phyloP scores from a whole-genome alignment of 768 basidiomycete species.

The Tricholoma hemisulphureum region DNA sequence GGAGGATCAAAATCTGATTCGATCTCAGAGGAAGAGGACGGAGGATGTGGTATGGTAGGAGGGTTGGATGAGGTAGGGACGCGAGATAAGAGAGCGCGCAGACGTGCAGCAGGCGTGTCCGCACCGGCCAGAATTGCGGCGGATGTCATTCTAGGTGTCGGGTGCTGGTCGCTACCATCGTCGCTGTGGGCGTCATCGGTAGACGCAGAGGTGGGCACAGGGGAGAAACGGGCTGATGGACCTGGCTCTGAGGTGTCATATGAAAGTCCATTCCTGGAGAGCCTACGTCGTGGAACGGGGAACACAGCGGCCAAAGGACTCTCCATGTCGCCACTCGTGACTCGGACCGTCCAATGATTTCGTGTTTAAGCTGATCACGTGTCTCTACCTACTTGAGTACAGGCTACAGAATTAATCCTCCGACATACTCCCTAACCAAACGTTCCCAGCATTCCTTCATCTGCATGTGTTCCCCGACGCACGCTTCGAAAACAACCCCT shows the following conservation, averaged over 20 bases:
- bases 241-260: slow-evolving; percentile 31
- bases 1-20: slow-evolving; percentile 62
- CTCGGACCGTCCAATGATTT: not conserved
- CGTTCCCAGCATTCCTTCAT: slow-evolving; percentile 61
- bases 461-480: slow-evolving; percentile 78
- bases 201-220: slow-evolving; percentile 24
- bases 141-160: slow-evolving; percentile 37
- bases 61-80: slow-evolving; percentile 40
- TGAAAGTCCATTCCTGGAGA: slow-evolving; percentile 25
- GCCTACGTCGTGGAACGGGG: slow-evolving; percentile 35
- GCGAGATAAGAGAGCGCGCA: slow-evolving; percentile 60
- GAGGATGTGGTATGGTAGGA: slow-evolving; percentile 23
- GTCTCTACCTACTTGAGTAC: not conserved
- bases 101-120: slow-evolving; percentile 57
- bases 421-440: slow-evolving; percentile 45
- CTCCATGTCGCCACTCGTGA: slow-evolving; percentile 25
- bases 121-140: slow-evolving; percentile 21
- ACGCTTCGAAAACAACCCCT: slow-evolving; percentile 55
- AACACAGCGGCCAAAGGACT: slow-evolving; percentile 16
- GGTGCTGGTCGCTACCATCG: slow-evolving; percentile 36
- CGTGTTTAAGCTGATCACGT: not conserved
- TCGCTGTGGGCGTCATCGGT: slow-evolving; percentile 29
- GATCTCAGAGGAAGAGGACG: slow-evolving; percentile 41
- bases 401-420: no score
- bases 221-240: slow-evolving; percentile 33